These are phyloP conservation scores for Pythium utonaiense DNA, from an alignment of 352 stramenopile species.

Conservation along the genomic window DNA sequence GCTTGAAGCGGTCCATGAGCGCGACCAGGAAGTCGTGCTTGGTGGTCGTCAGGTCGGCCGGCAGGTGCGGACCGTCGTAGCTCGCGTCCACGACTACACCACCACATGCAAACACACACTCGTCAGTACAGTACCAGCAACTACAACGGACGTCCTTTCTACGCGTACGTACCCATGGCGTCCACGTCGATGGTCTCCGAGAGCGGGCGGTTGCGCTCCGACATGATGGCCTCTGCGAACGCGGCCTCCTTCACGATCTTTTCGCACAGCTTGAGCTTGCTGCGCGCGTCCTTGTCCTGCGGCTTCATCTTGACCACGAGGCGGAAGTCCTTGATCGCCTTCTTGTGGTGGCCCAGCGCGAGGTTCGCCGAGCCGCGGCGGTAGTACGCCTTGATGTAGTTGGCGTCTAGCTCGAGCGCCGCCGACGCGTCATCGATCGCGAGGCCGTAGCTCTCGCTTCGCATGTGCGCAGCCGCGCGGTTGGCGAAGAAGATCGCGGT, in stretches of 20 bases:
- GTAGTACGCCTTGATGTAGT: slow-evolving; percentile 99
- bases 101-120: background rate
- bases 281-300: slow-evolving; percentile 90
- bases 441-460: slow-evolving; percentile 97
- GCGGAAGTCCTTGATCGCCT: slow-evolving; percentile 96
- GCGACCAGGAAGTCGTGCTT: slow-evolving; percentile 87
- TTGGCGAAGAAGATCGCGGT: slow-evolving; percentile 94
- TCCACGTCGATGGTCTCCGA: slow-evolving; percentile 92
- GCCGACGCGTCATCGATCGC: slow-evolving; percentile 96
- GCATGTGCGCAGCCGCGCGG: slow-evolving; percentile 95
- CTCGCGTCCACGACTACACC: slow-evolving; percentile 65
- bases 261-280: slow-evolving; percentile 95
- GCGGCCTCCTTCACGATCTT: slow-evolving; percentile 95
- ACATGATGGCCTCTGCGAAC: slow-evolving; percentile 96
- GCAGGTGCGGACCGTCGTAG: slow-evolving; percentile 77
- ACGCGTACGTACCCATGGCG: slow-evolving; percentile 45
- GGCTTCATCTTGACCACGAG: slow-evolving; percentile 95
- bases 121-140: background rate
- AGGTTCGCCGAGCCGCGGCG: slow-evolving; percentile 95
- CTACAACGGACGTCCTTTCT: background rate
- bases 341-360: slow-evolving; percentile 96
- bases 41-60: slow-evolving; percentile 45
- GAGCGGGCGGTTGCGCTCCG: slow-evolving; percentile 90
- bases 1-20: slow-evolving; percentile 95
- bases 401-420: slow-evolving; percentile 92